Conservation (phyloP, 2,329 filamentous ascomycete species). For the Fusarium coicis region DNA sequence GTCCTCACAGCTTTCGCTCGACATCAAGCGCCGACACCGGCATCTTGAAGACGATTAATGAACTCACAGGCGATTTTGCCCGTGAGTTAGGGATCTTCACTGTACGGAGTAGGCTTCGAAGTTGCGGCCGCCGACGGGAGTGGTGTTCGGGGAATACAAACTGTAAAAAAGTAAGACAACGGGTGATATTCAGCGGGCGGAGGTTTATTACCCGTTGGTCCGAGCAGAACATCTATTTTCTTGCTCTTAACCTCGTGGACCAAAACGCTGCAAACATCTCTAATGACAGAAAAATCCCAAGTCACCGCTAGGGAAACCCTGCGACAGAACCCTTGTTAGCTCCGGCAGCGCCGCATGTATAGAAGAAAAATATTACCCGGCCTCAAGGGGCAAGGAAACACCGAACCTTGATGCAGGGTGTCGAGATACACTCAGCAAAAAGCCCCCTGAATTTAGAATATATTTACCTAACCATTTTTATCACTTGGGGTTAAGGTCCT, state of each 20-base stretch:
- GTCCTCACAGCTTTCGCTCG: background rate
- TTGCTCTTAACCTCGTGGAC: slow-evolving; percentile 30
- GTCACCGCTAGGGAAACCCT: slow-evolving; percentile 29
- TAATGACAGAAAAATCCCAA: slow-evolving; percentile 9
- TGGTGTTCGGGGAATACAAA: slow-evolving; percentile 40
- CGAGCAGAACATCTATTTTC: slow-evolving; percentile 22
- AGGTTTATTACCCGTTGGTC: slow-evolving; percentile 6
- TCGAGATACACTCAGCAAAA: too few species aligned
- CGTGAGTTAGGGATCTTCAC: slow-evolving; percentile 54
- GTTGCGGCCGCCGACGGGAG: slow-evolving; percentile 53
- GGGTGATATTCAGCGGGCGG: background rate
- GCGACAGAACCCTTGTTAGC: background rate
- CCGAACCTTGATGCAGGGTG: too few species aligned
- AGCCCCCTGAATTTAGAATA: too few species aligned
- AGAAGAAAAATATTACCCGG: background rate
- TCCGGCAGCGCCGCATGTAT: too few species aligned
- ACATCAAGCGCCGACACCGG: slow-evolving; percentile 47
- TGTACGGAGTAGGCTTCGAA: slow-evolving; percentile 55
- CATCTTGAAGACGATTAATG: slow-evolving; percentile 50
- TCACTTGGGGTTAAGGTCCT: too few species aligned
- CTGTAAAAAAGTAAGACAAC: background rate
- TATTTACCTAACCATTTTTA: too few species aligned
- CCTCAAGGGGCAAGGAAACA: too few species aligned
- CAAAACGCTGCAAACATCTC: slow-evolving; percentile 13
- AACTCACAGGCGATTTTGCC: slow-evolving; percentile 47